A percentile compares a stretch with the other conserved stretches of the same genome.
These are phyloP conservation scores for Nosema bombycis DNA, from an alignment of 371 early-diverging fungal species.

Conservation along the genomic window DNA sequence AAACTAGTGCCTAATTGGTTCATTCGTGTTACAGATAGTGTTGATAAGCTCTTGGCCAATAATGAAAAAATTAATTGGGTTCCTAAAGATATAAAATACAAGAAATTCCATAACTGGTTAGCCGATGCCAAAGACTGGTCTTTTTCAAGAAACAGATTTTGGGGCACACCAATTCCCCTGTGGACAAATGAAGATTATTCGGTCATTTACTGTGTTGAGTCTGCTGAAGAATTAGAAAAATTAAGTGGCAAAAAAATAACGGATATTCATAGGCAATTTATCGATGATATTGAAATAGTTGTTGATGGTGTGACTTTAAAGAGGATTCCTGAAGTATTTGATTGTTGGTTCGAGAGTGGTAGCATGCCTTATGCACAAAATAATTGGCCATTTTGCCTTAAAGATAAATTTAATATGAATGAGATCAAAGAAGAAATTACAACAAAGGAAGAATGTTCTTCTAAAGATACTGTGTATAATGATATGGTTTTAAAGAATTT, in stretches of 20 bases:
- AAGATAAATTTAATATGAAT: slow-evolving; percentile 65
- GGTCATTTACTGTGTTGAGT: slow-evolving; percentile 76
- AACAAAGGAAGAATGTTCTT: slow-evolving; percentile 29
- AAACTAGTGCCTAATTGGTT: slow-evolving; percentile 97
- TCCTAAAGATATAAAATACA: slow-evolving; percentile 89
- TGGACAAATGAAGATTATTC: slow-evolving; percentile 84
- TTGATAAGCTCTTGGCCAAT: slow-evolving; percentile 76
- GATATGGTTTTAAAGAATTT: slow-evolving; percentile 67
- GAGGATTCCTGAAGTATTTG: slow-evolving; percentile 94
- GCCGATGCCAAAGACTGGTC: slow-evolving; percentile 96
- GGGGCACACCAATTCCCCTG: slow-evolving; percentile 99
- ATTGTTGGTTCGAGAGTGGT: slow-evolving; percentile 94
- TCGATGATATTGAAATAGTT: slow-evolving; percentile 91
- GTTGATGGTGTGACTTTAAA: slow-evolving; percentile 71
- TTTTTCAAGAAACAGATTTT: slow-evolving; percentile 94
- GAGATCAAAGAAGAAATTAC: slow-evolving; percentile 80
- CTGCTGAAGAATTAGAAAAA: slow-evolving; percentile 82
- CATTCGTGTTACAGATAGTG: slow-evolving; percentile 78
- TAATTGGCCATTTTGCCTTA: slow-evolving; percentile 81
- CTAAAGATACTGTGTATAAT: neutral
- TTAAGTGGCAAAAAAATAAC: slow-evolving; percentile 68
- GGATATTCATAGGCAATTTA: slow-evolving; percentile 91
- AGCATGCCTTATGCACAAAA: slow-evolving; percentile 99
- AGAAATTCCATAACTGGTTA: slow-evolving; percentile 97
- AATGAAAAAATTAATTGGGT: slow-evolving; percentile 88